These are phyloP conservation scores for Rhizoctonia solani DNA, from an alignment of 1,284 basidiomycete species.

Conservation along the genomic window DNA sequence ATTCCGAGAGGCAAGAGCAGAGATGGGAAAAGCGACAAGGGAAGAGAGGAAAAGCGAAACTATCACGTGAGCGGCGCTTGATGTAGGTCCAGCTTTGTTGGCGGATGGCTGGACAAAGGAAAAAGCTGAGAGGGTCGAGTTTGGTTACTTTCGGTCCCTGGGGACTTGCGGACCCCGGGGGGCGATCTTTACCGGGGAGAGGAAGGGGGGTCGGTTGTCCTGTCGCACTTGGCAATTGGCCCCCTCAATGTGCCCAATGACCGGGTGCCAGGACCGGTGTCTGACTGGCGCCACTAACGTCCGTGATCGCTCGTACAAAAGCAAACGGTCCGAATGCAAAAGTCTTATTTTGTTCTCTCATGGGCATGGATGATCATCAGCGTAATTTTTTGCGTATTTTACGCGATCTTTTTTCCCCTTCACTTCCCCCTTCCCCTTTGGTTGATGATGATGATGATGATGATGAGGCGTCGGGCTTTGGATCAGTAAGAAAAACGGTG, in stretches of 20 bases:
- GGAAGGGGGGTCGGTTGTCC: slow-evolving; percentile 19
- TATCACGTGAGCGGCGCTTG: slow-evolving; percentile 22
- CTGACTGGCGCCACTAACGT: not conserved
- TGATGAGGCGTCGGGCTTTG: too few species aligned
- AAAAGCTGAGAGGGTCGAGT: too few species aligned
- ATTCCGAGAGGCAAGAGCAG: too few species aligned
- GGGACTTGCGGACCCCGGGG: not conserved
- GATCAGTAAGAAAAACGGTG: too few species aligned
- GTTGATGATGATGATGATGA: too few species aligned
- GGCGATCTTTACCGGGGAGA: not conserved
- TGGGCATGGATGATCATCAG: not conserved
- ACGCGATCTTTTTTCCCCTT: too few species aligned
- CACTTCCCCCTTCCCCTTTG: too few species aligned
- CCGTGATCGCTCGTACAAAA: too few species aligned
- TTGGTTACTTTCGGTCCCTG: not conserved
- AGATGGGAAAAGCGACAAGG: too few species aligned
- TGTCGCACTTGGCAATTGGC: too few species aligned
- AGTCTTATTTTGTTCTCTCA: not conserved
- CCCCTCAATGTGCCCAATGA: too few species aligned
- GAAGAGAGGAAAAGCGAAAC: not conserved
- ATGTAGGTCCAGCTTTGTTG: slow-evolving; percentile 17
- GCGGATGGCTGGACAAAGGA: not conserved
- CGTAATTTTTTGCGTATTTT: not conserved
- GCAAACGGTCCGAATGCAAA: not conserved
- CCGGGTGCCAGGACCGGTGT: not conserved